Percentiles rank a stretch among this genome's conserved stretches.
Evolutionary conservation across 495 filamentous ascomycete species (phyloP).

Genomic region (Podospora sp.): DNA sequence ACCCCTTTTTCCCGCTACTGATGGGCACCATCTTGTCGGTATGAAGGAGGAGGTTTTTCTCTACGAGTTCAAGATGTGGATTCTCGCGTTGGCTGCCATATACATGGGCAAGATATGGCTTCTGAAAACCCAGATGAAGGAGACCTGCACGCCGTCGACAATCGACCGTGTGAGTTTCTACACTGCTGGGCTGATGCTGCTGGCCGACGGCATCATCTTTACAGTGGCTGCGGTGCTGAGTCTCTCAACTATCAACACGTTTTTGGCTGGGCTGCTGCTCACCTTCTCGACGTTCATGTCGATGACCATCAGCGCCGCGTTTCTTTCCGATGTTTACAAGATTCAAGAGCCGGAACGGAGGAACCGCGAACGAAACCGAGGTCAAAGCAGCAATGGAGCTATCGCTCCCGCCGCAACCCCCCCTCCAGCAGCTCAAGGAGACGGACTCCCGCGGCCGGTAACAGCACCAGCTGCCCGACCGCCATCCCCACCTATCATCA

Average conservation of each 20-base stretch:
- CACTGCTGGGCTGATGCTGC: constrained; percentile 79
- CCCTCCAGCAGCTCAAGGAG: constrained; percentile 37
- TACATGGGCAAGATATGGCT: constrained; percentile 72
- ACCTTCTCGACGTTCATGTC: constrained; percentile 68
- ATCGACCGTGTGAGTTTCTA: constrained; percentile 88
- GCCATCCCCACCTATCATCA: constrained; percentile 64
- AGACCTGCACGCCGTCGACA: constrained; percentile 92
- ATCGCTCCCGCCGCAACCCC: constrained; percentile 28
- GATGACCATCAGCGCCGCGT: constrained; percentile 71
- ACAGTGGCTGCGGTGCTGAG: constrained; percentile 63
- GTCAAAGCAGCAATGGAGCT: constrained; percentile 35
- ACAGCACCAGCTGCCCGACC: constrained; percentile 50
- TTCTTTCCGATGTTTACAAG: constrained; percentile 84
- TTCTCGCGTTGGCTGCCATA: constrained; percentile 66
- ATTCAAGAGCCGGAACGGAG: constrained; percentile 82
- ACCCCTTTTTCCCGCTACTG: constrained; percentile 65
- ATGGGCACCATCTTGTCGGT: constrained; percentile 70
- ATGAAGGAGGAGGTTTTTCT: constrained; percentile 77
- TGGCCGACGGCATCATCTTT: constrained; percentile 76
- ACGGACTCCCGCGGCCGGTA: constrained; percentile 63
- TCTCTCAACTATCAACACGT: constrained; percentile 62
- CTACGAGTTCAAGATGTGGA: constrained; percentile 64
- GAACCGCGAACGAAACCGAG: constrained; percentile 55
- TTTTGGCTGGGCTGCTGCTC: constrained; percentile 74
- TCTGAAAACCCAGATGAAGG: constrained; percentile 82